Evolutionary conservation across 2,329 filamentous ascomycete genomes (phyloP), one percentile per base, ranked within the genome.

Genomic region (Trichothecium roseum): DNA sequence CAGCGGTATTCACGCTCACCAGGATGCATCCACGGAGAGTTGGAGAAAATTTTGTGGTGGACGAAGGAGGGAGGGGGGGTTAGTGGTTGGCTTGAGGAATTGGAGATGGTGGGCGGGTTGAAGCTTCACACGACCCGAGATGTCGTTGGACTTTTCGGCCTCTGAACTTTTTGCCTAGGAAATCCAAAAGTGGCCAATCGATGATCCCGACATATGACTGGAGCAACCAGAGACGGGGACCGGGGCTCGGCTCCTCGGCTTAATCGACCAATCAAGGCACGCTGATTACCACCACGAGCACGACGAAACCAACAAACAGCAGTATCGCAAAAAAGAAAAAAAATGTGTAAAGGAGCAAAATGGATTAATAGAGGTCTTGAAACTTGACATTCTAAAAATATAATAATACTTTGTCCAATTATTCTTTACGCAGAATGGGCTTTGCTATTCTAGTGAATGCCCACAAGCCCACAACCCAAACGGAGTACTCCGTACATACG

Each of bases 181-280:
- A 24, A 24, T 18, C 7, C 16, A 12, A n/a, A 31, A 16, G 33
- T 35, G 33, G 33, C 33, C 33, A 29, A 35, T 35, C 33, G 33
- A 35, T 35, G 33, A 35, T 35, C 28, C 28, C 33, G 28, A 18
- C 32, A 34, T 28, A 13, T 22, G 20, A 34, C n/a, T 18, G 32
- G 18, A 15, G 22, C n/a, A n/a, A n/a, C n/a, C 14, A 34, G 22
- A 14, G 17, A 34, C 35, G 27, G 27, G 32, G 33, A 44, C 47
- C 43, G 51, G 49, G 44, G 46, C 44, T 54, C 54, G 53, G 52
- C 47, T 55, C 47, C 53, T 57, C 54, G 54, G 54, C 48, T 51
- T 42, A 53, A 39, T 43, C 39, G 37, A 32, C 55, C 54, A 58
- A 59, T 59, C 53, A 57, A 40, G 34, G 36, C 4, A 18, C 10